Percentiles rank a stretch among this genome's conserved stretches.
Conservation (phyloP, 73 alveolate species). For the Paramecium pentaurelia region DNA sequence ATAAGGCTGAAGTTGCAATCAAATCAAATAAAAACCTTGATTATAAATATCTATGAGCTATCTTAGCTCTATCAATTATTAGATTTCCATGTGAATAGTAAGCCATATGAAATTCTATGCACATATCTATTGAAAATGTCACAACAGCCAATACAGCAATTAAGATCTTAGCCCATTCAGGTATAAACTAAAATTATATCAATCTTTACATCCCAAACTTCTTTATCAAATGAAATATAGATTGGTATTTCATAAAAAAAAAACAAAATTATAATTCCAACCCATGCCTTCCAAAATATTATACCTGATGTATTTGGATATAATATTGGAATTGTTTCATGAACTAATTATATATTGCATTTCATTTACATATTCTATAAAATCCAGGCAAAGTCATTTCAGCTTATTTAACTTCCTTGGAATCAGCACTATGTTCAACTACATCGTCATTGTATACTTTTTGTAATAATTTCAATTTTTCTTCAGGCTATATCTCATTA, state of each 20-base stretch:
- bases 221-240: background rate
- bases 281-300: background rate
- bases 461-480: background rate
- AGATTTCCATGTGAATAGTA: slow-evolving; percentile 18
- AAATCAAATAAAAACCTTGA: background rate
- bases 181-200: background rate
- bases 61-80: background rate
- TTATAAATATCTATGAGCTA: background rate
- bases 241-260: slow-evolving; percentile 34
- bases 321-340: background rate
- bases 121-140: background rate
- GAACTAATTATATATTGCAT: background rate
- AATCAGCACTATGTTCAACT: background rate
- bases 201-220: slow-evolving; percentile 10
- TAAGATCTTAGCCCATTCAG: background rate
- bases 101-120: background rate
- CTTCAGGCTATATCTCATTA: background rate
- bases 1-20: background rate
- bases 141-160: background rate
- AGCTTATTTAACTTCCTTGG: background rate
- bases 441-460: background rate
- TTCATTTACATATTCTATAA: background rate
- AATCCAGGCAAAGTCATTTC: background rate
- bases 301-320: background rate
- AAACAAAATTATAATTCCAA: background rate